Conservation (phyloP, 225 moss, liverwort and hornwort genomes). For the Bryum argenteum region DNA sequence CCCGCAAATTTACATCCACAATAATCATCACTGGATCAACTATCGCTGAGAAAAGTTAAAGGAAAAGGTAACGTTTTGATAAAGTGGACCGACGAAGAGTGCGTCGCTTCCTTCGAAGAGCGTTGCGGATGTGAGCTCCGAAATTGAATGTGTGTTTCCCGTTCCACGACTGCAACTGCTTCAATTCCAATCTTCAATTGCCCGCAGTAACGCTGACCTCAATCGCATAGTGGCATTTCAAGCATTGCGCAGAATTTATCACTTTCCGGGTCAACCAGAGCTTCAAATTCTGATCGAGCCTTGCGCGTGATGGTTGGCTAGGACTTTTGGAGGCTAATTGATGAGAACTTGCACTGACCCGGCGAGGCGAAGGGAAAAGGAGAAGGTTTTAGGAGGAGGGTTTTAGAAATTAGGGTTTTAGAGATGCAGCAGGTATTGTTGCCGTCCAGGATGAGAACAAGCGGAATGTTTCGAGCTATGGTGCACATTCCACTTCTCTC, state of each 20-base stretch:
- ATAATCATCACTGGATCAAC: too few relatives aligned
- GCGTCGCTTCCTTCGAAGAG: too few relatives aligned
- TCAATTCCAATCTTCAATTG: not conserved
- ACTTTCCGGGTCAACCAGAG: not conserved
- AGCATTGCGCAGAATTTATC: too few relatives aligned
- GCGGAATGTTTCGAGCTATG: constrained; percentile 53
- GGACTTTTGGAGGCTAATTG: not conserved
- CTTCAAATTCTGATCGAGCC: not conserved
- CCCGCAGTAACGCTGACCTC: not conserved
- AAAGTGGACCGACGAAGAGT: too few relatives aligned
- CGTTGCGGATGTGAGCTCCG: too few relatives aligned
- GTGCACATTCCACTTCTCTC: constrained; percentile 38
- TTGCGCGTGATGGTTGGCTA: not conserved
- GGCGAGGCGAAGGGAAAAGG: not conserved
- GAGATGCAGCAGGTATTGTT: constrained; percentile 22
- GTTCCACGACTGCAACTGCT: not conserved
- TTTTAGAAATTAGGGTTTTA: constrained; percentile 10
- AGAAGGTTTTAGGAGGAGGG: constrained; percentile 17
- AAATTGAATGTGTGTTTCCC: not conserved
- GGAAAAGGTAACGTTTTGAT: too few relatives aligned
- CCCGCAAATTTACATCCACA: too few relatives aligned
- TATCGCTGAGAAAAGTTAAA: too few relatives aligned
- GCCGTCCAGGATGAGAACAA: constrained; percentile 38
- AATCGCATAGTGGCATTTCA: not conserved
- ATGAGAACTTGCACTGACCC: not conserved